Evolutionary conservation across 2,329 filamentous ascomycete species (phyloP), one percentile per base, ranked within the genome.

Genomic region (Fusarium veterinarium): DNA sequence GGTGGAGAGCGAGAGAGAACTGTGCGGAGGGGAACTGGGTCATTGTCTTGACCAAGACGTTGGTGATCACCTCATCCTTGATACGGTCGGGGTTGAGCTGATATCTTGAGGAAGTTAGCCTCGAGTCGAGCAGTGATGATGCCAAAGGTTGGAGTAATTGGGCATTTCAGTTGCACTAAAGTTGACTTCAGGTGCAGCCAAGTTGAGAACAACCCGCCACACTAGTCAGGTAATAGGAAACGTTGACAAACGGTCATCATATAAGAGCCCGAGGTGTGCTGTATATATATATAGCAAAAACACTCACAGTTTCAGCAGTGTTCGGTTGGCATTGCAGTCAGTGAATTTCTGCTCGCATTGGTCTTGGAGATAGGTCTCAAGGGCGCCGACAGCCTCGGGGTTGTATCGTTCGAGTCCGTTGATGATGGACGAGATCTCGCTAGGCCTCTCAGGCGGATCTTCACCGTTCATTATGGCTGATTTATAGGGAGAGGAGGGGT

Each of bases 11-110:
- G 79, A 98, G 94, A 78, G 91, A 92, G 91, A 98, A 99, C 84
- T 98, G 95, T 48, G 96, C 91, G 25, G 93, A 95, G 74, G 96
- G 96, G 88, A 99, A 99, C 86, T 97, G 93, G 77, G 95, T 97
- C 82, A 99, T 91, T 76, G 95, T 90, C 89, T 98, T 99, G 88
- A 97, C 95, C 83, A 99, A 94, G 86, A 98, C 93, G 89, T 98
- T 98, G 88, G 96, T 98, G 84, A 96, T 95, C 80, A 95, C 94
- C 85, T 99, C 96, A 81, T 97, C 93, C 87, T 96, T 95, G 81
- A 95, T 91, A 78, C 97, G 94, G 87, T 98, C 95, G 58, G 96
- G 96, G 90, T 99, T 99, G 87, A 99, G 97, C 87, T 99, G 97
- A 89, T 99, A 99, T 75, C 96, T 99, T 78, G 71, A 65, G 67